Evolutionary conservation across 2,329 filamentous ascomycete species (phyloP), one percentile per base, ranked within the genome.

Genomic region (Biscogniauxia marginata): DNA sequence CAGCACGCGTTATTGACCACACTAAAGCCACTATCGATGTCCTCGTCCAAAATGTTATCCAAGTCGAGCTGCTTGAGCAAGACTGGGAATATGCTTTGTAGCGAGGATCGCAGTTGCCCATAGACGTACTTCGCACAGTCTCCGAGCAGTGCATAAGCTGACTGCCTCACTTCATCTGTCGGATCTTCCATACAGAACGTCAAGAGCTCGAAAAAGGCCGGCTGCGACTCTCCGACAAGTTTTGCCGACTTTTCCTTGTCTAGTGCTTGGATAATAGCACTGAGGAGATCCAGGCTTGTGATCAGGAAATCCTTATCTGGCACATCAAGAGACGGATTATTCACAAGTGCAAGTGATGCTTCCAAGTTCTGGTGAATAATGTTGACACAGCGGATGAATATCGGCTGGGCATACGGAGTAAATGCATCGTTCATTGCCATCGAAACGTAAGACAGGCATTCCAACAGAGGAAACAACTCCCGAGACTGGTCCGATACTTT

Each of bases 1-100:
- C 95, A 99, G 76, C 93, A 98, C 20, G 95, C 93, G 70, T 99
- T 99, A 81, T 98, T 99, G 57, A 98, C 87, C 24, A 98, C 93
- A 58, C 92, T 91, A 72, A 96, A 97, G 13, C 87, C 88, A 18
- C 85, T 89, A 61, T 96, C 91, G 48, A 91, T 86, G 58, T 92
- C 89, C 65, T 96, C 91, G 58, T 93, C 89, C 18, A 85, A 75
- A 50, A 92, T 83, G 54, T 81, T 81, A 59, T 92, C 88, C 63
- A 96, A 79, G 63, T 98, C 93, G 23, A 99, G 84, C 71, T 98
- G 93, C 66, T 86, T 85, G 61, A 97, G 83, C n/a, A 97, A 77
- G 49, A 93, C 86, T 0, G 91, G 89, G 70, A 98, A 77, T 54
- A 98, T 81, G 11, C 80, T 84, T 1, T 84, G 81, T 13, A 99